Percentiles rank a stretch among this genome's conserved stretches.
Conservation (phyloP, 2,329 filamentous ascomycete species). For the Colletotrichum lini region DNA sequence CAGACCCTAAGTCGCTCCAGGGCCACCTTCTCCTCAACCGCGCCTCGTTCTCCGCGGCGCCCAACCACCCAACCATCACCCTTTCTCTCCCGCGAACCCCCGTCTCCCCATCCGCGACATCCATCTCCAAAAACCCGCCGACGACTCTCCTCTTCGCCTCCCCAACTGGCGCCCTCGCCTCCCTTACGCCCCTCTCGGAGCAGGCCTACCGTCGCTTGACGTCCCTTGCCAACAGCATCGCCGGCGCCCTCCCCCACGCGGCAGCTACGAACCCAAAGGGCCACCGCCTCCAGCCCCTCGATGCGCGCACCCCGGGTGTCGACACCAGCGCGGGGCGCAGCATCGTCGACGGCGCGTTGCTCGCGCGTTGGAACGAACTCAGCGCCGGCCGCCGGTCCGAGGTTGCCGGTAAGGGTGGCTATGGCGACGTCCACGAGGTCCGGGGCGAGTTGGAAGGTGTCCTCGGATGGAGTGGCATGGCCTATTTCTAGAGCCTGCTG, state of each 20-base stretch:
- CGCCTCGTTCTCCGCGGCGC: slow-evolving; percentile 88
- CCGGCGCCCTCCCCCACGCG: slow-evolving; percentile 80
- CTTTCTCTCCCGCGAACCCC: slow-evolving; percentile 79
- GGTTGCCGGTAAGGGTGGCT: slow-evolving; percentile 81
- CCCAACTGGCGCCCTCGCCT: slow-evolving; percentile 80
- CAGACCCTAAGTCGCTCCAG: slow-evolving; percentile 93
- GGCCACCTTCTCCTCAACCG: slow-evolving; percentile 90
- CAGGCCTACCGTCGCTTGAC: slow-evolving; percentile 86
- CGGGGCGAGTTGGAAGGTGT: slow-evolving; percentile 77
- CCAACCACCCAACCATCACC: slow-evolving; percentile 81
- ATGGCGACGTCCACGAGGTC: slow-evolving; percentile 74
- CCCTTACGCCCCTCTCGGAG: slow-evolving; percentile 85
- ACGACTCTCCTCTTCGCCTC: slow-evolving; percentile 77
- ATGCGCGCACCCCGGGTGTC: slow-evolving; percentile 65
- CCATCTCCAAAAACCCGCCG: slow-evolving; percentile 52
- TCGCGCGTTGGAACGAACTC: slow-evolving; percentile 83
- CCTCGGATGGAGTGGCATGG: slow-evolving; percentile 74
- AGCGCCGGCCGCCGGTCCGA: slow-evolving; percentile 79
- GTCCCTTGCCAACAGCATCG: slow-evolving; percentile 84
- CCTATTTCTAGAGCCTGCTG: slow-evolving; percentile 60
- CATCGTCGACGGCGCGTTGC: slow-evolving; percentile 83
- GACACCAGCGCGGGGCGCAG: slow-evolving; percentile 73
- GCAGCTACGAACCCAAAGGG: slow-evolving; percentile 88
- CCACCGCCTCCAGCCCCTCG: slow-evolving; percentile 71
- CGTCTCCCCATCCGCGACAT: slow-evolving; percentile 47